Evolutionary conservation across 352 stramenopile genomes (phyloP).

Genomic region (Pelagophyceae sp.): DNA sequence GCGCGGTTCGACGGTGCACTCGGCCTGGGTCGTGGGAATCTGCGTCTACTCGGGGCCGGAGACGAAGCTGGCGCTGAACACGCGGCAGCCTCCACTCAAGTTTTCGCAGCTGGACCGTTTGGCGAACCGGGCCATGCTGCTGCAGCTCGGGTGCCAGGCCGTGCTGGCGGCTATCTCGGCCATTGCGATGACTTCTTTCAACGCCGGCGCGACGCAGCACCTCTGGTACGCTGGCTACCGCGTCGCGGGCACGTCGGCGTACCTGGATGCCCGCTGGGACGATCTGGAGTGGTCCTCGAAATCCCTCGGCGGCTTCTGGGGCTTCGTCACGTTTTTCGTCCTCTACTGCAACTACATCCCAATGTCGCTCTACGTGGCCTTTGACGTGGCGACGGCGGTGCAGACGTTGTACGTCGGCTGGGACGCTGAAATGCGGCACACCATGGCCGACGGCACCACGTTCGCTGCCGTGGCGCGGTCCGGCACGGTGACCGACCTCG

Average conservation of each 20-base stretch:
- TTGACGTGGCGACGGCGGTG: constrained; percentile 74
- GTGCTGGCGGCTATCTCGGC: constrained; percentile 19
- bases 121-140: constrained; percentile 66
- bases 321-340: constrained; percentile 79
- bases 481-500: neutral
- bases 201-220: constrained; percentile 22
- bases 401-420: constrained; percentile 76
- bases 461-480: constrained; percentile 6
- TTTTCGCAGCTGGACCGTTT: constrained; percentile 47
- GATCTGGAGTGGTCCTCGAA: constrained; percentile 11
- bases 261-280: neutral
- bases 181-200: constrained; percentile 18
- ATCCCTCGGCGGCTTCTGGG: constrained; percentile 40
- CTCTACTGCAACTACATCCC: constrained; percentile 76
- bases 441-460: constrained; percentile 11
- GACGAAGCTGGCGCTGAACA: constrained; percentile 78
- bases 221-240: constrained; percentile 24
- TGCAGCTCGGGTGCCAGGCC: constrained; percentile 20
- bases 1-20: neutral
- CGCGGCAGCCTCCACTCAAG: constrained; percentile 60
- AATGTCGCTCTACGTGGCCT: constrained; percentile 82
- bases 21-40: constrained; percentile 50
- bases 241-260: constrained; percentile 14
- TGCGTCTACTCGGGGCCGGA: constrained; percentile 77
- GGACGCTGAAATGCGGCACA: constrained; percentile 36